Conservation (phyloP, 2,329 filamentous ascomycete species). For the Penicillium olsonii region DNA sequence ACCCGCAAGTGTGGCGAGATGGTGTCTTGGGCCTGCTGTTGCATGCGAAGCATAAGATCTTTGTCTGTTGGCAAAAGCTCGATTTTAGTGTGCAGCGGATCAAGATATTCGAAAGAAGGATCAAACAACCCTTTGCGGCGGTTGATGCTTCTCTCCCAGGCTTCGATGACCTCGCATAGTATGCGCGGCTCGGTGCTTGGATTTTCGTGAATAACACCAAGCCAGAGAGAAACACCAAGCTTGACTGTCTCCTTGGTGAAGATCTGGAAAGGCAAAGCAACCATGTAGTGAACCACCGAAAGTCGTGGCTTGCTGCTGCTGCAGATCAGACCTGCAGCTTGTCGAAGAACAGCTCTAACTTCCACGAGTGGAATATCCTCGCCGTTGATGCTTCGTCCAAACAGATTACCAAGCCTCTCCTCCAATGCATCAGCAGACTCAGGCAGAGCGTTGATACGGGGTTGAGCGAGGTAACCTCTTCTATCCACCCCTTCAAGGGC, state of each 20-base stretch:
- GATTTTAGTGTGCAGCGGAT: slow-evolving; percentile 87
- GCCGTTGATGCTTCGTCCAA: slow-evolving; percentile 68
- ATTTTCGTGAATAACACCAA: slow-evolving; percentile 96
- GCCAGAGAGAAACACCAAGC: slow-evolving; percentile 91
- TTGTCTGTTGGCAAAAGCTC: slow-evolving; percentile 93
- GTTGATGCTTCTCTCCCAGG: slow-evolving; percentile 84
- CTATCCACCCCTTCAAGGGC: slow-evolving; percentile 36
- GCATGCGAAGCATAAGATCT: slow-evolving; percentile 69
- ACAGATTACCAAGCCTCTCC: slow-evolving; percentile 68
- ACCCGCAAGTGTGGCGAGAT: slow-evolving; percentile 84
- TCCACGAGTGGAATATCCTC: slow-evolving; percentile 72
- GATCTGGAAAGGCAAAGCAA: slow-evolving; percentile 86
- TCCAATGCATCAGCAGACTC: slow-evolving; percentile 50
- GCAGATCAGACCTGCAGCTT: slow-evolving; percentile 84
- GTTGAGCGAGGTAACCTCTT: slow-evolving; percentile 2
- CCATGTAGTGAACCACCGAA: slow-evolving; percentile 80
- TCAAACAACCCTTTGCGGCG: slow-evolving; percentile 81
- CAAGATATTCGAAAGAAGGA: slow-evolving; percentile 67
- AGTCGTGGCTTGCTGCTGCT: slow-evolving; percentile 73
- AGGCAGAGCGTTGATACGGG: slow-evolving; percentile 9
- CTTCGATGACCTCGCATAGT: slow-evolving; percentile 80
- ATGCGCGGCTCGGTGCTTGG: slow-evolving; percentile 83
- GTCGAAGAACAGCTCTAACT: slow-evolving; percentile 76
- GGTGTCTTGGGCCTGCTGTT: slow-evolving; percentile 77
- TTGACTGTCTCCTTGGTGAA: slow-evolving; percentile 97